A percentile compares a stretch with the other conserved stretches of the same genome.
Evolutionary conservation across 805 yeast species (phyloP).

Genomic region (Yarrowia sp.): DNA sequence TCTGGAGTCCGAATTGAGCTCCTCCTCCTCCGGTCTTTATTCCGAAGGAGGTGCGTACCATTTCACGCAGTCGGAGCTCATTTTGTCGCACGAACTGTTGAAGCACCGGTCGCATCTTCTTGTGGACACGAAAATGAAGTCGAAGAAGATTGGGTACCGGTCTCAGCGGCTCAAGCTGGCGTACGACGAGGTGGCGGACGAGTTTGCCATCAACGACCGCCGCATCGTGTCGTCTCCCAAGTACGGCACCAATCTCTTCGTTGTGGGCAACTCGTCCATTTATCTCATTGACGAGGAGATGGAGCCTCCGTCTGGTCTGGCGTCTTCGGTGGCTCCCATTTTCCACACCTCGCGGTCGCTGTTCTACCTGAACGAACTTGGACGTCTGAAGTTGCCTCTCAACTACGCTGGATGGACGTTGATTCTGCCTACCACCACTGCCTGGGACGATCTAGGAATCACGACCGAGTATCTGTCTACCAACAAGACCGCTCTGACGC

Average conservation of each 20-base stretch:
- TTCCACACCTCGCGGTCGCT: constrained; percentile 64
- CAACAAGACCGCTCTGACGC: constrained; percentile 50
- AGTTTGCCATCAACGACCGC: constrained; percentile 2
- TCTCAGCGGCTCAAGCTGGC: neutral
- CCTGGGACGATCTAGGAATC: constrained; percentile 66
- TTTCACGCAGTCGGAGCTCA: neutral
- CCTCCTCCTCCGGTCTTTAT: constrained; percentile 29
- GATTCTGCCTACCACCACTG: constrained; percentile 69
- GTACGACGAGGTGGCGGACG: neutral
- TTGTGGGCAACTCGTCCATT: constrained; percentile 62
- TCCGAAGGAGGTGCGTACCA: constrained; percentile 9
- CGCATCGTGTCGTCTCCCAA: constrained; percentile 34
- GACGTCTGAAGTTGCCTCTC: constrained; percentile 48
- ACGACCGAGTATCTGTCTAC: constrained; percentile 55
- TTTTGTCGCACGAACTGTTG: neutral
- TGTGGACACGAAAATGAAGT: constrained; percentile 52
- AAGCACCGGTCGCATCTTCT: constrained; percentile 55
- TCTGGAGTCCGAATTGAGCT: neutral
- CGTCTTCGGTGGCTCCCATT: constrained; percentile 61
- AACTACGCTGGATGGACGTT: constrained; percentile 67
- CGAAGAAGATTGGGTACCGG: constrained; percentile 51
- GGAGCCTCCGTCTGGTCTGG: constrained; percentile 59
- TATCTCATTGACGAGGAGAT: constrained; percentile 61
- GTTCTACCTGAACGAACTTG: constrained; percentile 51
- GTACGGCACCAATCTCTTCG: constrained; percentile 23